phyloP scores from a whole-genome alignment of 2,329 filamentous ascomycete genomes.

The Sporothrix brasiliensis region DNA sequence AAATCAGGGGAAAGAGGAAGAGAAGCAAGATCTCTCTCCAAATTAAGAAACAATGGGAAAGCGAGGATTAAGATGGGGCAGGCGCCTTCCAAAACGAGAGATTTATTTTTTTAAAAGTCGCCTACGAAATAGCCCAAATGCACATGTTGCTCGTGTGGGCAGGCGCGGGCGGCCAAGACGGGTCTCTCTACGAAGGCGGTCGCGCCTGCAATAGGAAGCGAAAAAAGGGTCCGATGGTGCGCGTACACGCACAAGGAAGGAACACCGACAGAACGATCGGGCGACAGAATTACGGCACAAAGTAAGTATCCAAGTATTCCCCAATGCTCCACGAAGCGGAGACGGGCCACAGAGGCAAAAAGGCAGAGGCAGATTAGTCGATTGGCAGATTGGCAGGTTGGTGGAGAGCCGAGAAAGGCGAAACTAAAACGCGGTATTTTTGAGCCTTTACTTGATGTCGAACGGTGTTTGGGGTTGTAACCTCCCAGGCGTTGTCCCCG shows the following conservation, averaged over 20 bases:
- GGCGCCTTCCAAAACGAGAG: constrained; percentile 22
- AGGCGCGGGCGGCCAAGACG: constrained; percentile 9
- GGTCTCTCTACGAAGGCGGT: neutral
- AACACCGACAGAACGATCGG: no score
- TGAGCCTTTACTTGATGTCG: neutral
- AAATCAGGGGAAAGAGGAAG: neutral
- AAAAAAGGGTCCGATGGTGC: constrained; percentile 11
- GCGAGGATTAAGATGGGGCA: constrained; percentile 2
- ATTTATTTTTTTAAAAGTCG: constrained; percentile 9
- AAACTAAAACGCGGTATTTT: constrained; percentile 20
- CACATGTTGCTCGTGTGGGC: constrained; percentile 9
- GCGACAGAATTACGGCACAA: neutral
- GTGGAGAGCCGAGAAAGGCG: neutral
- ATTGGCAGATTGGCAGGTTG: constrained; percentile 5
- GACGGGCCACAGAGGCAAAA: constrained; percentile 1
- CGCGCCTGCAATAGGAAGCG: neutral
- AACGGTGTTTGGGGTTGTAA: neutral
- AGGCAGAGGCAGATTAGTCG: constrained; percentile 1
- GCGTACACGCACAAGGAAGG: constrained; percentile 5
- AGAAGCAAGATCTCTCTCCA: neutral
- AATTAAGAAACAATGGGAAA: neutral
- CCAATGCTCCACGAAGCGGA: constrained; percentile 17
- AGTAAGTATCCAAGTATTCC: neutral
- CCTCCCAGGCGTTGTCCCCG: neutral
- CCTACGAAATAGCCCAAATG: neutral